phyloP scores from a whole-genome alignment of 2,329 filamentous ascomycete genomes.

The Aspergillus sojae region DNA sequence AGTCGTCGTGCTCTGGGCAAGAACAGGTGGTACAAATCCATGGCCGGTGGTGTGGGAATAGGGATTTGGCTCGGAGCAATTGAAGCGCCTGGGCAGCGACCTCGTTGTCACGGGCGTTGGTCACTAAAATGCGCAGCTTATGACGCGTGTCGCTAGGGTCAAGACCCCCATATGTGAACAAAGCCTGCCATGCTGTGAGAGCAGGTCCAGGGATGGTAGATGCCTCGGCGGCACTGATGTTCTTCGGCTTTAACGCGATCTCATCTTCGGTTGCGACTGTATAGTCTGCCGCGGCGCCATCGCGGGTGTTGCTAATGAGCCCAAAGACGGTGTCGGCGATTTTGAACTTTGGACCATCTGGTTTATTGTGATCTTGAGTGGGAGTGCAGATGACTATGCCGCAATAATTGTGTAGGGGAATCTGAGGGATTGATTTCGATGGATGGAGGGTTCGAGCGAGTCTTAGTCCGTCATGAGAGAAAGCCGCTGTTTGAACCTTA shows the following conservation, averaged over 20 bases:
- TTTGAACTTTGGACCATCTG: slow-evolving; percentile 40
- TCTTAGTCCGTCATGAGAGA: slow-evolving; percentile 42
- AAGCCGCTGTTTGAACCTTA: slow-evolving; percentile 42
- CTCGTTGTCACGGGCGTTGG: slow-evolving; percentile 40
- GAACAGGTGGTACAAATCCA: slow-evolving; percentile 45
- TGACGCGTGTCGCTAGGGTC: slow-evolving; percentile 21
- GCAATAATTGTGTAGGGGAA: slow-evolving; percentile 46
- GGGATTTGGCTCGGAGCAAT: slow-evolving; percentile 37
- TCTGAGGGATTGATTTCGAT: slow-evolving; percentile 33
- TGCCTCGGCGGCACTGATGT: slow-evolving; percentile 37
- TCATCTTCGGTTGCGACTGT: slow-evolving; percentile 42
- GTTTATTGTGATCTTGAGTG: slow-evolving; percentile 29
- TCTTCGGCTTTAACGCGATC: slow-evolving; percentile 41
- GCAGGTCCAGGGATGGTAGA: slow-evolving; percentile 42
- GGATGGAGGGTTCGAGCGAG: slow-evolving; percentile 29
- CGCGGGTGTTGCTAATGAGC: slow-evolving; percentile 39
- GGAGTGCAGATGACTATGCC: slow-evolving; percentile 43
- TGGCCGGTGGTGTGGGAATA: slow-evolving; percentile 34
- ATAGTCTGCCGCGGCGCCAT: slow-evolving; percentile 48
- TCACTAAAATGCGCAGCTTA: slow-evolving; percentile 39
- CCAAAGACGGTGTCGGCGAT: slow-evolving; percentile 45
- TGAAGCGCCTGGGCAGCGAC: slow-evolving; percentile 42
- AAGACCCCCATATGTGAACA: slow-evolving; percentile 41
- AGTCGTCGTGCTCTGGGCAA: slow-evolving; percentile 20
- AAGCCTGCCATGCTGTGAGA: slow-evolving; percentile 47